Base-by-base conservation (phyloP, 2,329 filamentous ascomycete genomes). In the Aspergillus spinulosporus region DNA sequence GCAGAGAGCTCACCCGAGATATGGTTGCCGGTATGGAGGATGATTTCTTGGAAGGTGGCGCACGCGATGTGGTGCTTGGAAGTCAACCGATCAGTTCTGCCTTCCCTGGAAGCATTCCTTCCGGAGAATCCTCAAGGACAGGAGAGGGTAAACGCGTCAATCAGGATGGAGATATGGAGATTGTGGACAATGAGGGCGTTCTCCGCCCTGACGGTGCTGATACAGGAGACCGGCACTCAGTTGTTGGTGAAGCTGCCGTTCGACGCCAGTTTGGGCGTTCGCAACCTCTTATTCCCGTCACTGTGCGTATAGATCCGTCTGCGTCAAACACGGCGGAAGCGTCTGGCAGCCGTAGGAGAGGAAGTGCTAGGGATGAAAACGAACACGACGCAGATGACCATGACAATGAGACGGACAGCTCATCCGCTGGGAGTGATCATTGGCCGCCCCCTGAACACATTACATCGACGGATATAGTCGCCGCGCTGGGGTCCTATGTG, bases 1-100 rank as follows among this genome's bases (percentile, higher is more conserved):
- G 92, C 69, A 91, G 92, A 68, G 89, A 96, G 69, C 87, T 96
- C 74, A 92, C 94, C 58, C 85, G 85, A 58, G 93, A 97, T 62
- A 89, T 92, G 58, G 80, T 93, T 4, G 86, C 89, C 55, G 86
- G 86, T 1, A 81, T 92, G 60, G 88, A 92, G 65, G 89, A 92
- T 59, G 88, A 92, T 67, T 83, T 88, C 52, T 84, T 89, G 37
- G 89, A 88, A 58, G 86, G 85, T 15, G 87, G 92, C 63, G 86
- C 89, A 8, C 85, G 89, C 57, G 88, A 93, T 64, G 82, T 95
- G 5, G 84, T 94, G 9, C 83, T 86, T 11, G 85, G 88, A 51
- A 84, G 88, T 43, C 88, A 91, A 64, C 89, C 90, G 0, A 81
- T 93, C 45, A 92, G 89, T 48, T 92, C 92, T 59, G 89, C 88